Base-by-base conservation (phyloP, 495 filamentous ascomycete species). In the Cercophora scortea region DNA sequence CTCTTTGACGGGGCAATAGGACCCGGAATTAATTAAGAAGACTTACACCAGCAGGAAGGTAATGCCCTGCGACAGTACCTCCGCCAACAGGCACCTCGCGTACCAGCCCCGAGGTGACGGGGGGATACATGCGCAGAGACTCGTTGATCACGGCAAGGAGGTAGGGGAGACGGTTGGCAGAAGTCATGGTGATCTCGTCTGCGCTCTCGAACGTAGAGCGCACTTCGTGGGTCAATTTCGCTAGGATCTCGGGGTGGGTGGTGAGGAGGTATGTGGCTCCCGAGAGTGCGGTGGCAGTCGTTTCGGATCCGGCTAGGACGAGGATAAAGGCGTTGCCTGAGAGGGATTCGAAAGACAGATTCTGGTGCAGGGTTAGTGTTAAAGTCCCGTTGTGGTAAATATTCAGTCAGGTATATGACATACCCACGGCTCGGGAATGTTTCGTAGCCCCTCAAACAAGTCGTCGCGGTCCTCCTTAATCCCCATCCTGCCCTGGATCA, bases 71-170 rank as follows among this genome's bases (percentile, higher is more conserved):
- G 32, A 86, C 69, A 3, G 53, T 54, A 9, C 52, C 66, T 34
- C 81, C 80, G 2, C 64, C 69, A 4, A 58, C 48, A 0, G 78
- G 73, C 6, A 67, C 62, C 0, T 68, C 42, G 3, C 82, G 69
- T 0, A 71, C 67, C 18, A 76, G 51, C 1, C 66, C 66, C 42
- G 53, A 63, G 0, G 74, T 57, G 3, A 75, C 65, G 0, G 82
- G 77, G 2, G 81, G 76, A 58, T 78, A 79, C 47, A 82, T 62
- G 2, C 82, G 73, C 61, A 85, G 58, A 1, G 67, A 59, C 57
- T 86, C 82, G 42, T 79, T 64, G 1, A 84, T 60, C n/a, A 72
- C 73, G 3, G 80, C 81, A 5, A 73, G 45, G 58, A 84, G 59
- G 59, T 82, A 85, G 1, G 70, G 38, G 2, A 84, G 63, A 5